A percentile compares a stretch with the other conserved stretches of the same genome.
phyloP scores from a whole-genome alignment of 192 early-diverging fungal genomes.

The Umbelopsis vinacea region DNA sequence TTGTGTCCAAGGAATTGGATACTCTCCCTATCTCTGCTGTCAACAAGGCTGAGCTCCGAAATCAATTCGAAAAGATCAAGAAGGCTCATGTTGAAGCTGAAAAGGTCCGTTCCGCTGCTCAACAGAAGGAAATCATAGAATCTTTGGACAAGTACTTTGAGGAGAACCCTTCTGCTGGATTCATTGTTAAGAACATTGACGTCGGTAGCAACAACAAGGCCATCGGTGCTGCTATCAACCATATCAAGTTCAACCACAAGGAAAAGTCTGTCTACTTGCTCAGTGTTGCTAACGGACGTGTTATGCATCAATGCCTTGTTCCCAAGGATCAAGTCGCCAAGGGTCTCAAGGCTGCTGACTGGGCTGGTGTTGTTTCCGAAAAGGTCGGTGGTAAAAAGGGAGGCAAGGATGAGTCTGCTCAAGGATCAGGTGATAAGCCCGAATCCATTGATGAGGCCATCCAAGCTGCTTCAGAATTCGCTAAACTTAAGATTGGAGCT shows the following conservation, averaged over 20 bases:
- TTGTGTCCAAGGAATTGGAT: conserved; percentile 79
- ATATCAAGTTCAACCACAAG: conserved; percentile 75
- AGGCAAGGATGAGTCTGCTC: conserved; percentile 93
- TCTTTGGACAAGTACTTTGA: conserved; percentile 76
- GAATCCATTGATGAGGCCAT: conserved; percentile 75
- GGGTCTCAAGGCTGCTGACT: conserved; percentile 89
- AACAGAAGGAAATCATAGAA: conserved; percentile 83
- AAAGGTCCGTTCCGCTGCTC: conserved; percentile 84
- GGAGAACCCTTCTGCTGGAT: conserved; percentile 60
- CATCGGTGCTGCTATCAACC: conserved; percentile 74
- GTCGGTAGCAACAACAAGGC: conserved; percentile 88
- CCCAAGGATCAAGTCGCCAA: conserved; percentile 72
- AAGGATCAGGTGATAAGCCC: conserved; percentile 80
- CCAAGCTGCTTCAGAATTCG: conserved; percentile 75
- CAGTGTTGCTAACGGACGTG: conserved; percentile 66
- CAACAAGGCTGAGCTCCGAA: conserved; percentile 75
- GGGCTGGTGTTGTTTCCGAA: conserved; percentile 85
- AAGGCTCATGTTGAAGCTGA: conserved; percentile 88
- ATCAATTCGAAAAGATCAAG: conserved; percentile 74
- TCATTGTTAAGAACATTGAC: conserved; percentile 62
- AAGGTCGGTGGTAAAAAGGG: conserved; percentile 92
- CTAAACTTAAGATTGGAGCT: conserved; percentile 60
- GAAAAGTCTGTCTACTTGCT: conserved; percentile 89
- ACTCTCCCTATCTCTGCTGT: conserved; percentile 77
- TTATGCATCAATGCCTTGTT: conserved; percentile 85